phyloP scores from a whole-genome alignment of 139 green algal genomes.

The Pycnococcus provasolii region DNA sequence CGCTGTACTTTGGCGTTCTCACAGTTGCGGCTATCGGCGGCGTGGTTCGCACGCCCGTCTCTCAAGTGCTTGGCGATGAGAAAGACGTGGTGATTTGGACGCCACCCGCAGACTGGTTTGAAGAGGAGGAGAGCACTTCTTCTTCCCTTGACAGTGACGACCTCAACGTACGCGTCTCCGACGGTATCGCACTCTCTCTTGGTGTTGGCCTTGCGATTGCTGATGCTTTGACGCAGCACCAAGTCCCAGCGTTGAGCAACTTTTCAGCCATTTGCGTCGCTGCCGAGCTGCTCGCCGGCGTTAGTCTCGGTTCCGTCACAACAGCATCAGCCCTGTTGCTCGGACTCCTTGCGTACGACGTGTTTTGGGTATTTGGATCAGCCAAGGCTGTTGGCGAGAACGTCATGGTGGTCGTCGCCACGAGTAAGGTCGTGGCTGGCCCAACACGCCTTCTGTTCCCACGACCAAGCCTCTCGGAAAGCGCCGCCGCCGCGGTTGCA shows the following conservation, averaged over 20 bases:
- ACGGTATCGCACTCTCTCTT: conserved; percentile 22
- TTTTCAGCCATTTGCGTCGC: conserved; percentile 40
- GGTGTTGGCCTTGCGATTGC: conserved; percentile 34
- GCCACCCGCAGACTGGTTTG: neutral
- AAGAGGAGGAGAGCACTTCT: neutral
- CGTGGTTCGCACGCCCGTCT: neutral
- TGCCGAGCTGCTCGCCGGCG: neutral
- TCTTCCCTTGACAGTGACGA: conserved; percentile 25
- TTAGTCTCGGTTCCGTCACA: neutral
- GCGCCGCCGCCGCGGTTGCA: too few species aligned
- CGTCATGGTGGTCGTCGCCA: conserved; percentile 74
- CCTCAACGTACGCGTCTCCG: neutral
- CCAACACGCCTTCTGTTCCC: too few species aligned
- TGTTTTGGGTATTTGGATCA: conserved; percentile 75
- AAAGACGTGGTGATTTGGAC: neutral
- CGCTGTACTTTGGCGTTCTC: conserved; percentile 71
- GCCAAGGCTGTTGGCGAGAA: conserved; percentile 51
- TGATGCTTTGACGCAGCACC: conserved; percentile 36
- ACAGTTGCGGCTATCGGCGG: conserved; percentile 18
- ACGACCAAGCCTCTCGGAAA: too few species aligned
- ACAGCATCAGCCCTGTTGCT: conserved; percentile 13
- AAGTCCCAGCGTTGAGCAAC: conserved; percentile 71
- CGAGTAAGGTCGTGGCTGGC: neutral
- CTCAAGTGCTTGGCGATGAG: neutral
- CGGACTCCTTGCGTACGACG: conserved; percentile 84